phyloP scores from a whole-genome alignment of 257 asterid genomes.

The Rehmannia glutinosa region DNA sequence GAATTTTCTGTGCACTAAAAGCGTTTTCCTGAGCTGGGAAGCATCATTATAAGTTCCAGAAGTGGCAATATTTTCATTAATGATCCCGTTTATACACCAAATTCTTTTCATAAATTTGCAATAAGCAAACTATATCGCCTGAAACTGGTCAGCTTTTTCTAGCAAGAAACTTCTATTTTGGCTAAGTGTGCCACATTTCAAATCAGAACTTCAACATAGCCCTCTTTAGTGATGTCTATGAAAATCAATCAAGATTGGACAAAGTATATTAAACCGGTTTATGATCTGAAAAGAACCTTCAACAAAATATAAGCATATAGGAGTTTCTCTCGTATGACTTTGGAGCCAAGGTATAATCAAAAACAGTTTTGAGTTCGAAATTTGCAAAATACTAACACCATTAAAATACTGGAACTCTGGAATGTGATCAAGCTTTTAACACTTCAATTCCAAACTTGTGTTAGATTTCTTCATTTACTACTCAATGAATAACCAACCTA shows the following conservation, averaged over 20 bases:
- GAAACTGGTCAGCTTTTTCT: no score
- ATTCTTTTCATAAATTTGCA: no score
- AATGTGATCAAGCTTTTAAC: constrained; percentile 6
- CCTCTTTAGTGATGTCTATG: no score
- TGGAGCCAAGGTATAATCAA: background rate
- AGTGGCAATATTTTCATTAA: no score
- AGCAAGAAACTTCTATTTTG: no score
- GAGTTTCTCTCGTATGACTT: background rate
- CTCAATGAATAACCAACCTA: background rate
- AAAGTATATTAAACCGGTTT: background rate
- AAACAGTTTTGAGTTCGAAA: background rate
- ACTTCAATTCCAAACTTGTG: constrained; percentile 5
- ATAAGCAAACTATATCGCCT: no score
- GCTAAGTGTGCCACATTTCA: no score
- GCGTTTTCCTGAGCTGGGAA: no score
- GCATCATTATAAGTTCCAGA: no score
- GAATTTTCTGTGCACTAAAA: no score
- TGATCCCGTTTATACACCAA: no score
- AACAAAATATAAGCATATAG: background rate
- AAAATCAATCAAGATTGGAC: background rate
- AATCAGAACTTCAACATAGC: no score
- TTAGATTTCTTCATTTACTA: background rate
- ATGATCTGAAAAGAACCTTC: background rate
- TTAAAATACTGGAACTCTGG: background rate
- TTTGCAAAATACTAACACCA: background rate